Percentiles rank a stretch among this genome's conserved stretches.
Conservation (phyloP, 495 filamentous ascomycete genomes). For the Penicillium psychrofluorescens region DNA sequence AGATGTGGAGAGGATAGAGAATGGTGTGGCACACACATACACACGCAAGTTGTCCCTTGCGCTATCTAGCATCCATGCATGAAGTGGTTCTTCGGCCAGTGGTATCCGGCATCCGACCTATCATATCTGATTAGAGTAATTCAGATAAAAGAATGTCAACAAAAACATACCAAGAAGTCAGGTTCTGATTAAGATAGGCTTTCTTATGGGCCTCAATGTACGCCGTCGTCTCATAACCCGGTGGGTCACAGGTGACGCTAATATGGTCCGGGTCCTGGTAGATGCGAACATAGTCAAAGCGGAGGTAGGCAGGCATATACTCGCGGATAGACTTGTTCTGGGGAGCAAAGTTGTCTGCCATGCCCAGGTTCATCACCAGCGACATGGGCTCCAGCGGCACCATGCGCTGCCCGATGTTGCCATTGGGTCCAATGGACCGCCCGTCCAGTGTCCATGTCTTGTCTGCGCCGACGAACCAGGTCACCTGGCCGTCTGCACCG, state of each 20-base stretch:
- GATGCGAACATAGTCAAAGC: conserved; percentile 68
- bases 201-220: conserved; percentile 61
- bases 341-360: conserved; percentile 59
- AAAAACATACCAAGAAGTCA: conserved; percentile 42
- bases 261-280: conserved; percentile 57
- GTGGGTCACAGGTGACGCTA: conserved; percentile 65
- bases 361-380: conserved; percentile 66
- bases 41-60: too few species aligned
- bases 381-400: conserved; percentile 67
- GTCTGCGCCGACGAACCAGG: conserved; percentile 61
- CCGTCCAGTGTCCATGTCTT: conserved; percentile 63
- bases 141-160: neutral
- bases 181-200: conserved; percentile 59
- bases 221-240: conserved; percentile 58
- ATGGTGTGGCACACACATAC: too few species aligned
- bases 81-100: conserved; percentile 43
- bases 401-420: conserved; percentile 63
- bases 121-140: conserved; percentile 2
- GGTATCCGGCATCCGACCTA: conserved; percentile 32
- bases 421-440: conserved; percentile 60
- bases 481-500: conserved; percentile 51
- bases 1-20: too few species aligned
- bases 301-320: conserved; percentile 62
- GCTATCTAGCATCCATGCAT: conserved; percentile 33
- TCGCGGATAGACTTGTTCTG: conserved; percentile 47